Evolutionary conservation across 139 green algal species (phyloP).

Genomic region (Nannochloris sp.): DNA sequence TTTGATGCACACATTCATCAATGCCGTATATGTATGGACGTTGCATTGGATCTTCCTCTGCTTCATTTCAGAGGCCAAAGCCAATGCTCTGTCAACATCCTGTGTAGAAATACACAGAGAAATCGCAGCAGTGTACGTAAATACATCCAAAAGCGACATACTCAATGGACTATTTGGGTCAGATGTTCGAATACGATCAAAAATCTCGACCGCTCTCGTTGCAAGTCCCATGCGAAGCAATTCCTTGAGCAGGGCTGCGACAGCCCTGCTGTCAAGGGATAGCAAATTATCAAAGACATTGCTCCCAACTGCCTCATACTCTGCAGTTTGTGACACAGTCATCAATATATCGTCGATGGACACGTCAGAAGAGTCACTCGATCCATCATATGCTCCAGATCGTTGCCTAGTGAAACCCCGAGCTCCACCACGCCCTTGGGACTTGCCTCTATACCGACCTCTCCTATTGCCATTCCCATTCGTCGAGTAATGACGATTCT

Average conservation of each 20-base stretch:
- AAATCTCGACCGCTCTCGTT: constrained; percentile 61
- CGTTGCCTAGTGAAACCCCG: background rate
- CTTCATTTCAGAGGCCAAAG: constrained; percentile 63
- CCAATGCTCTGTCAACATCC: constrained; percentile 61
- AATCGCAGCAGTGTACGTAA: constrained; percentile 75
- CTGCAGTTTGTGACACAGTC: constrained; percentile 8
- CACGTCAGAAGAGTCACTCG: constrained; percentile 20
- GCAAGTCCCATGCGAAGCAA: constrained; percentile 46
- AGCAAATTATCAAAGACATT: constrained; percentile 49
- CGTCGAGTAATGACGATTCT: background rate
- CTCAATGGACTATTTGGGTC: constrained; percentile 35
- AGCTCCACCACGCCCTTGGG: constrained; percentile 2
- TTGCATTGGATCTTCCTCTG: constrained; percentile 54
- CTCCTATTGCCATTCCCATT: constrained; percentile 7
- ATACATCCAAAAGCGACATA: constrained; percentile 62
- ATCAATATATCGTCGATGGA: constrained; percentile 21
- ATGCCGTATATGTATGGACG: constrained; percentile 77
- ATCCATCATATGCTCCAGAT: background rate
- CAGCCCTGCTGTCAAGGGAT: constrained; percentile 61
- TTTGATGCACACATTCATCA: constrained; percentile 88
- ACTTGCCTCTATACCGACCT: constrained; percentile 23
- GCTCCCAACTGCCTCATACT: constrained; percentile 37
- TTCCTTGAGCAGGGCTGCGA: constrained; percentile 67
- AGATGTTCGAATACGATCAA: constrained; percentile 58
- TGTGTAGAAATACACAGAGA: constrained; percentile 66